Conservation (phyloP, 1,284 basidiomycete species). For the Irpex rosettiformis region DNA sequence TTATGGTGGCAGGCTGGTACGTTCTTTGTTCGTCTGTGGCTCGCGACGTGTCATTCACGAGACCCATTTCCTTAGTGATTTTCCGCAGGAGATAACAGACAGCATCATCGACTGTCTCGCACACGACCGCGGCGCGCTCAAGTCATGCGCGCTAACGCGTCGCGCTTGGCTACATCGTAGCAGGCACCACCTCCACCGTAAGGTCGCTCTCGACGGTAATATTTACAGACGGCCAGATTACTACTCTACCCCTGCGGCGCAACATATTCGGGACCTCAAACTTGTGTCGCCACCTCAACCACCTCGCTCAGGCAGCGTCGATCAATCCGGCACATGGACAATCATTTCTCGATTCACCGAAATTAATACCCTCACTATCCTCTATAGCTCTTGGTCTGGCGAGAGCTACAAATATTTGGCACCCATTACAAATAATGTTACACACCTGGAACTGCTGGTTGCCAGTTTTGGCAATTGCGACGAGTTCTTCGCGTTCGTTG, state of each 20-base stretch:
- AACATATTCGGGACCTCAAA: slow-evolving; percentile 10
- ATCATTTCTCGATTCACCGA: slow-evolving; percentile 11
- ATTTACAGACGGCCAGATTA: not conserved
- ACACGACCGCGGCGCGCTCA: slow-evolving; percentile 11
- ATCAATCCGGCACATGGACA: slow-evolving; percentile 1
- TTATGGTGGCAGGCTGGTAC: not conserved
- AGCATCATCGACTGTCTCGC: slow-evolving; percentile 15
- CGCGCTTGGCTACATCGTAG: slow-evolving; percentile 13
- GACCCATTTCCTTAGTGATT: not conserved
- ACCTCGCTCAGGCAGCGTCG: not conserved
- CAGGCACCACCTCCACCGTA: slow-evolving; percentile 11
- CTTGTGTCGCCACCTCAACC: slow-evolving; percentile 9
- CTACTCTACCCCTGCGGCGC: slow-evolving; percentile 11
- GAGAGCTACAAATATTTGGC: not conserved
- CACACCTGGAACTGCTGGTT: slow-evolving; percentile 8
- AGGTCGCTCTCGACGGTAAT: slow-evolving; percentile 9
- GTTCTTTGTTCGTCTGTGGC: not conserved
- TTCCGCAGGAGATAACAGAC: slow-evolving; percentile 15
- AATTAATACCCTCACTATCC: slow-evolving; percentile 8
- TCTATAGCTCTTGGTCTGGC: slow-evolving; percentile 11
- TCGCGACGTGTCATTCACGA: not conserved
- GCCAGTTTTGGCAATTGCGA: slow-evolving; percentile 6
- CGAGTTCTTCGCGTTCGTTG: slow-evolving; percentile 10
- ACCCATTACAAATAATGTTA: slow-evolving; percentile 7
- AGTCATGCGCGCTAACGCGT: slow-evolving; percentile 12